Conservation (phyloP, 768 basidiomycete genomes). For the Rubroboletus pulcherrimus region DNA sequence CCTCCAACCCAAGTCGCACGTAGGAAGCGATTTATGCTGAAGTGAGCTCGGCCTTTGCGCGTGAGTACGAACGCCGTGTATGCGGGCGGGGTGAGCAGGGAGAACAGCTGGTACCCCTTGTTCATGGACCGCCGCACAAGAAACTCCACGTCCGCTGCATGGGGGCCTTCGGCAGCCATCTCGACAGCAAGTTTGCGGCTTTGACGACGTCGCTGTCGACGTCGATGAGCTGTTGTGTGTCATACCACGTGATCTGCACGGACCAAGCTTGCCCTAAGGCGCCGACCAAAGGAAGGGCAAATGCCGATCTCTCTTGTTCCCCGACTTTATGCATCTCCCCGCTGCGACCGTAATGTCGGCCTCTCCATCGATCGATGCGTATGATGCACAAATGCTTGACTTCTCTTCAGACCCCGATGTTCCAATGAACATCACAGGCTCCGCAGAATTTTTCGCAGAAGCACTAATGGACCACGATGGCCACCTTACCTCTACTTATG, state of each 20-base stretch:
- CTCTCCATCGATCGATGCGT: slow-evolving; percentile 41
- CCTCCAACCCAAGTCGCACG: slow-evolving; percentile 76
- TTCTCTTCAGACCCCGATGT: slow-evolving; percentile 55
- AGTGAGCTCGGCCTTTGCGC: slow-evolving; percentile 50
- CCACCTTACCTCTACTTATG: slow-evolving; percentile 25
- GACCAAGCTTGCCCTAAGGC: slow-evolving; percentile 31
- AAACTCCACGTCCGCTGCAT: slow-evolving; percentile 57
- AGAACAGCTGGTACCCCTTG: slow-evolving; percentile 65
- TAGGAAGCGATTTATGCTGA: slow-evolving; percentile 59
- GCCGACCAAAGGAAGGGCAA: slow-evolving; percentile 3
- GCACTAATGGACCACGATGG: slow-evolving; percentile 59
- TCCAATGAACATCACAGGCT: slow-evolving; percentile 47
- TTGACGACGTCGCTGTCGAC: slow-evolving; percentile 4
- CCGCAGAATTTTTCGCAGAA: slow-evolving; percentile 50
- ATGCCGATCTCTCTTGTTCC: slow-evolving; percentile 14
- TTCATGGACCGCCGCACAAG: slow-evolving; percentile 63
- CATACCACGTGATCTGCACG: slow-evolving; percentile 30
- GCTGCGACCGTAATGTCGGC: slow-evolving; percentile 24
- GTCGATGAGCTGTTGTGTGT: neutral
- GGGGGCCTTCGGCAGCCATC: slow-evolving; percentile 23
- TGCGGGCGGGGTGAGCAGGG: slow-evolving; percentile 57
- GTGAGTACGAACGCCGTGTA: slow-evolving; percentile 54
- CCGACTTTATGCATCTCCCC: slow-evolving; percentile 15
- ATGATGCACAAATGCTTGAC: slow-evolving; percentile 65
- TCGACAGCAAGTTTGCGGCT: neutral